Evolutionary conservation across 2,329 filamentous ascomycete genomes (phyloP), one percentile per base, ranked within the genome.

Genomic region (Emmonsia crescens): DNA sequence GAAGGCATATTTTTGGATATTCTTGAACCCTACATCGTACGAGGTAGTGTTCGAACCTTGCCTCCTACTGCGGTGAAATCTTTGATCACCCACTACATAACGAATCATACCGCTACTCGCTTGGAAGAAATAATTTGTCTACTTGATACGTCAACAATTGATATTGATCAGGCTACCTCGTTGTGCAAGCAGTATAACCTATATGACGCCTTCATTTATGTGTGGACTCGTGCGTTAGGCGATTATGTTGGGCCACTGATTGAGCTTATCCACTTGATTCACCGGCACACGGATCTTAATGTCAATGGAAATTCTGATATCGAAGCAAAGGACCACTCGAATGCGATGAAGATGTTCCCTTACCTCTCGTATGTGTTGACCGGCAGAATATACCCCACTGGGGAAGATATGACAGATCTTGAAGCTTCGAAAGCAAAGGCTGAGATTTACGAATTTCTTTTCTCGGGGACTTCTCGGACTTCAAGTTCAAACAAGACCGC

Each of bases 81-180:
- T 59, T 80, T 97, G 71, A 89, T 97, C 40, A 83, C 83, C 10
- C 85, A 96, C 72, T 97, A 89, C 72, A 88, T 91, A 21, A 81
- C 80, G 46, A 87, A 85, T 64, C 89, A 89, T 55, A 85, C 88
- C 68, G 87, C 92, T 67, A 83, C 83, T 64, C 85, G 88, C 12
- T 80, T 99, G 8, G 95, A 99, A 75, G 93, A 97, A 74, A 88
- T 97, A 73, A 89, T 99, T 38, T 97, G 93, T 72, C 87, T 93
- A 66, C 87, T 99, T 76, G 88, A 96, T 68, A 96, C 93, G 1
- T 80, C 84, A 16, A 96, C 91, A 0, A 86, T 99, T 71, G 95
- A 99, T 72, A 86, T 99, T 67, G 93, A 99, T 72, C 90, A 97
- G 74, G 85, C 96, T 62, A 96, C 93, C 0, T 83, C 83, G 14